Percentiles rank a stretch among this genome's conserved stretches.
phyloP scores from a whole-genome alignment of 352 stramenopile species.

The Globisporangium takayamanum region DNA sequence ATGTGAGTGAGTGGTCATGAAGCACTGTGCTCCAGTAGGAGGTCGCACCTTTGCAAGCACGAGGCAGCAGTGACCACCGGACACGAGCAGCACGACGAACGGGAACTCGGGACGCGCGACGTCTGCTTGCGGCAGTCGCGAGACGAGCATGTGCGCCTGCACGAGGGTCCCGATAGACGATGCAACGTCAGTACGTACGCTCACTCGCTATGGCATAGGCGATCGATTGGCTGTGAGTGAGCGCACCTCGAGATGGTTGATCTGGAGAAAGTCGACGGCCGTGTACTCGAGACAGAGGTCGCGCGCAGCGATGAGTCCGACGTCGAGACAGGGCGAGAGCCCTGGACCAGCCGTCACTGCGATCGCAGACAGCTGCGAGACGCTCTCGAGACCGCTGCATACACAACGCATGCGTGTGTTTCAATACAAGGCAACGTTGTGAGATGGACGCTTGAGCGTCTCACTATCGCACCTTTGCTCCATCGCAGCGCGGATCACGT shows the following conservation, averaged over 20 bases:
- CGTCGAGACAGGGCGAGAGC: constrained; percentile 95
- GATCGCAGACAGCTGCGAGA: constrained; percentile 90
- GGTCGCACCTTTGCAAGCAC: constrained; percentile 73
- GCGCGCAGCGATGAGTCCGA: constrained; percentile 82
- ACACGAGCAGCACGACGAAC: constrained; percentile 97
- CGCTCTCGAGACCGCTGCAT: constrained; percentile 48
- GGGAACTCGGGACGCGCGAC: constrained; percentile 83
- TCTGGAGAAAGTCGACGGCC: constrained; percentile 90
- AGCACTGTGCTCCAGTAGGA: not conserved
- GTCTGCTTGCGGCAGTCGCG: constrained; percentile 72
- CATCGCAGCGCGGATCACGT: constrained; percentile 90
- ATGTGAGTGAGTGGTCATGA: not conserved
- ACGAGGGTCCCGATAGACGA: not conserved
- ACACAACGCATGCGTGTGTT: not conserved
- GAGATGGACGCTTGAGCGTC: too few species aligned
- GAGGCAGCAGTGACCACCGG: constrained; percentile 97
- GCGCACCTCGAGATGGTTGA: constrained; percentile 96
- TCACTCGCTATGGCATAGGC: not conserved
- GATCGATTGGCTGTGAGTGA: not conserved
- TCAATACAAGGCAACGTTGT: not conserved
- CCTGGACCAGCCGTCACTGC: constrained; percentile 95
- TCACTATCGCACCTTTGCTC: constrained; percentile 52
- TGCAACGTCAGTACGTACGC: not conserved
- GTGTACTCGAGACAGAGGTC: constrained; percentile 82
- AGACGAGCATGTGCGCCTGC: constrained; percentile 94